Evolutionary conservation across 2,329 filamentous ascomycete species (phyloP), one percentile per base, ranked within the genome.

Genomic region (Diplodia scrobiculata): DNA sequence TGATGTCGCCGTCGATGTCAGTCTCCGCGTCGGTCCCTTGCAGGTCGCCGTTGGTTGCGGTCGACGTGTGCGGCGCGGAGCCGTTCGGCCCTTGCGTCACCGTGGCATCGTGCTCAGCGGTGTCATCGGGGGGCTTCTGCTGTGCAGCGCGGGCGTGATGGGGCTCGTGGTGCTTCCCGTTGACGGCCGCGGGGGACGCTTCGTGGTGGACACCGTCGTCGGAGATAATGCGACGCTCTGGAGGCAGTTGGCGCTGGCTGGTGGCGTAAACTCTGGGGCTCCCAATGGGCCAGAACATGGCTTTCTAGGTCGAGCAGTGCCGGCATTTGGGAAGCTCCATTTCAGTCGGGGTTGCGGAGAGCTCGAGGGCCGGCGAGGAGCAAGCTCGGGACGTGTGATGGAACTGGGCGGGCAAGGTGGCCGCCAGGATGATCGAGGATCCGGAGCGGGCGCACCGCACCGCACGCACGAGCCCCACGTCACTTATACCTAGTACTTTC

Each of bases 201-300:
- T 66, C 82, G 78, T 70, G 82, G 78, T 76, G 83, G 38, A 80
- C 70, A 72, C 86, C 80, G 76, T 89, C 88, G 81, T 91, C 85
- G 70, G 88, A 84, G 63, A 84, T 85, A 68, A 86, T 78, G 68
- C 84, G 79, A 66, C 80, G 83, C 70, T 82, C 77, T 66, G 79
- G 77, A 65, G 82, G 78, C 71, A 82, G 78, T 76, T 84, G 83
- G 74, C 84, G 86, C 79, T 87, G 91, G 80, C 84, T 90, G 72
- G 90, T 90, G 75, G 91, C 89, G 82, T 91, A 94, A 77, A 93
- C 88, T 77, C 89, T 88, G 75, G 91, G 91, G 76, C 91, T 91
- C 78, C 90, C 91, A 78, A 92, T 86, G 74, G 91, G 91, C 91
- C 91, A 96, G 84, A 96, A 96, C 83, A 78, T 78, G 75, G 76